Evolutionary conservation across 768 basidiomycete genomes (phyloP).

Genomic region (Mycena capillaripes): DNA sequence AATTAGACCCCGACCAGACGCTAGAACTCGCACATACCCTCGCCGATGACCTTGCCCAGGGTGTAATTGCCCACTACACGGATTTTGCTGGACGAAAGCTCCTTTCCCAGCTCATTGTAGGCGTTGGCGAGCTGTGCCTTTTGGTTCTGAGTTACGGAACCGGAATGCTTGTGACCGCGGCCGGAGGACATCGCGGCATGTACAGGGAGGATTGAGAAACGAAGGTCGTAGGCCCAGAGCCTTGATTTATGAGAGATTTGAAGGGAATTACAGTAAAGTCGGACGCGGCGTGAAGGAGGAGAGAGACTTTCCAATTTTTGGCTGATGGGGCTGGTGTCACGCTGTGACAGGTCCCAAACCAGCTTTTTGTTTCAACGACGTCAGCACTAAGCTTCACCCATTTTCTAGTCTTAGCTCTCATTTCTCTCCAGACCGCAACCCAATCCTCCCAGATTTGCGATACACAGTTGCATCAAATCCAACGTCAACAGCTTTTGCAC

Average conservation of each 20-base stretch:
- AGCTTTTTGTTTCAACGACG: too few relatives aligned
- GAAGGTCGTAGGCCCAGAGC: slow-evolving; percentile 38
- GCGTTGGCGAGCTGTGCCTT: slow-evolving; percentile 93
- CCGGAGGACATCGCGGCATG: slow-evolving; percentile 63
- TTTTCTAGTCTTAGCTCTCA: too few relatives aligned
- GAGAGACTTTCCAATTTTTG: slow-evolving; percentile 30
- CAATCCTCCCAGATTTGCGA: too few relatives aligned
- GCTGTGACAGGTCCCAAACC: not conserved
- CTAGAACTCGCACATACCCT: slow-evolving; percentile 69
- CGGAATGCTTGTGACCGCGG: slow-evolving; percentile 72
- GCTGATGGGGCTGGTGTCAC: slow-evolving; percentile 17
- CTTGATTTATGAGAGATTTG: slow-evolving; percentile 35
- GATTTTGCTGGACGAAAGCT: slow-evolving; percentile 91
- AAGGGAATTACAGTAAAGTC: slow-evolving; percentile 30
- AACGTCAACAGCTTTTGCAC: too few relatives aligned
- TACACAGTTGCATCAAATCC: too few relatives aligned
- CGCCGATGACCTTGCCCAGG: slow-evolving; percentile 93
- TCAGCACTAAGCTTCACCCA: too few relatives aligned
- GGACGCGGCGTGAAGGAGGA: slow-evolving; percentile 6
- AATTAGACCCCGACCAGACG: slow-evolving; percentile 32
- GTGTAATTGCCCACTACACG: slow-evolving; percentile 96
- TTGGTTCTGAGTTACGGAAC: slow-evolving; percentile 79
- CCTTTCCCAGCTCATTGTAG: slow-evolving; percentile 97
- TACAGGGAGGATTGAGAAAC: slow-evolving; percentile 41
- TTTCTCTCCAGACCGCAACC: too few relatives aligned